These are phyloP conservation scores for Phoma sp. DNA, from an alignment of 2,329 filamentous ascomycete species.

Conservation along the genomic window DNA sequence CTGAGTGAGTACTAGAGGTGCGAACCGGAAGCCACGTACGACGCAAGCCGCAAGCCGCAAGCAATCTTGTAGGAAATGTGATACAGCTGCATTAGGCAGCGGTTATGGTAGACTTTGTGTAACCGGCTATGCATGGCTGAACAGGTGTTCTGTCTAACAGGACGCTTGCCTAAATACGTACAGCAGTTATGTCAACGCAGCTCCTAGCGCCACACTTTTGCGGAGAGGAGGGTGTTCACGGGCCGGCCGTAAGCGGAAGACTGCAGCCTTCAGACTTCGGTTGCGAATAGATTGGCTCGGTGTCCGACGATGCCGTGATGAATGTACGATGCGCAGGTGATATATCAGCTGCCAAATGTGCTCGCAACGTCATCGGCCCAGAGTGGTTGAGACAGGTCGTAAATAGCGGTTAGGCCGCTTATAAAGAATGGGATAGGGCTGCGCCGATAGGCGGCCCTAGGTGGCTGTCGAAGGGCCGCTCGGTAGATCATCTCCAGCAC, in stretches of 20 bases:
- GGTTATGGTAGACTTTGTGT: neutral
- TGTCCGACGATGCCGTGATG: slow-evolving; percentile 4
- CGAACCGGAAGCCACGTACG: neutral
- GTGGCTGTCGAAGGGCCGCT: slow-evolving; percentile 10
- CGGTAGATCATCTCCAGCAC: slow-evolving; percentile 8
- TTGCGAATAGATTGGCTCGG: slow-evolving; percentile 3
- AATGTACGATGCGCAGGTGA: slow-evolving; percentile 9
- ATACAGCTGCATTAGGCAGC: neutral
- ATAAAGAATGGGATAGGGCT: slow-evolving; percentile 14
- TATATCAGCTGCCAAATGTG: slow-evolving; percentile 6
- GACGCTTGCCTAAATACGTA: slow-evolving; percentile 2
- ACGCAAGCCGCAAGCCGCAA: neutral
- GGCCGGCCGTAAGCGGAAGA: slow-evolving; percentile 29
- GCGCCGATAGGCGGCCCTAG: slow-evolving; percentile 19
- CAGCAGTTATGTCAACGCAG: slow-evolving; percentile 1
- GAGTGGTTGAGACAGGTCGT: slow-evolving; percentile 21
- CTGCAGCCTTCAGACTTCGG: slow-evolving; percentile 3
- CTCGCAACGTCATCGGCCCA: slow-evolving; percentile 9
- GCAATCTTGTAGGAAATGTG: neutral
- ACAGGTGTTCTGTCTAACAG: neutral
- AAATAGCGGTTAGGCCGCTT: slow-evolving; percentile 11
- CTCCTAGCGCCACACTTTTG: neutral
- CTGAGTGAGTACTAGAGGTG: neutral
- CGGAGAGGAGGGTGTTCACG: slow-evolving; percentile 18
- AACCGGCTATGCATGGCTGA: neutral